These are phyloP conservation scores for Fusarium scirpi DNA, from an alignment of 2,329 filamentous ascomycete species.

Conservation along the genomic window DNA sequence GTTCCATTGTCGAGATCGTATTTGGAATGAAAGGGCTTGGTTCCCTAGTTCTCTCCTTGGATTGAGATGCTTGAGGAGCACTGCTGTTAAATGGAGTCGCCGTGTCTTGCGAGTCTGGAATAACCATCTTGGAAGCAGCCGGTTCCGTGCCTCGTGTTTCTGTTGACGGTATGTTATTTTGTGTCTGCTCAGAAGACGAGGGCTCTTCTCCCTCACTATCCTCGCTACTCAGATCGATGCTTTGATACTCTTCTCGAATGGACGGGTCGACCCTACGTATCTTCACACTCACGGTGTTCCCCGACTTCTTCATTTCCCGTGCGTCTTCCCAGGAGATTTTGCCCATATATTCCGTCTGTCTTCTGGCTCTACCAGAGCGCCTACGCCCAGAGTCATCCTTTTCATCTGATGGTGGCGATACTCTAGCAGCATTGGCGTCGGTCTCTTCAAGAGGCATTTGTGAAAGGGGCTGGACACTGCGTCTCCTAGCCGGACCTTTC, in stretches of 20 bases:
- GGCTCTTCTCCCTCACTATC: constrained; percentile 1
- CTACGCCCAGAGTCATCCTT: constrained; percentile 35
- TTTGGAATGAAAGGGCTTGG: not conserved
- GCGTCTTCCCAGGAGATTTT: constrained; percentile 49
- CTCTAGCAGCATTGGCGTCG: constrained; percentile 2
- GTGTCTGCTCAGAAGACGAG: not conserved
- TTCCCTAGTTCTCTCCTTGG: not conserved
- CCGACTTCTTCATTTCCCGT: constrained; percentile 18
- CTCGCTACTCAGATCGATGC: constrained; percentile 11
- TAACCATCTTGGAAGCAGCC: constrained; percentile 4
- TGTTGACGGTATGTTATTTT: not conserved
- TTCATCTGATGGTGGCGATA: not conserved
- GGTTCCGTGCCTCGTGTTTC: not conserved
- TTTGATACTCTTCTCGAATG: constrained; percentile 19
- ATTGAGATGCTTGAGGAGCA: constrained; percentile 24
- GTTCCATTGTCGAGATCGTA: constrained; percentile 34
- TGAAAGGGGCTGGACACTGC: not conserved
- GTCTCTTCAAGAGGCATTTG: not conserved
- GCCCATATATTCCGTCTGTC: constrained; percentile 48
- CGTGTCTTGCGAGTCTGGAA: constrained; percentile 50
- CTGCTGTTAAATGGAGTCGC: constrained; percentile 40
- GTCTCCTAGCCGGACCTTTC: not conserved
- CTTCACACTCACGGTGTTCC: constrained; percentile 27
- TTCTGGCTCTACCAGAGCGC: constrained; percentile 47
- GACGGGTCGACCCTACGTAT: constrained; percentile 16